phyloP scores from a whole-genome alignment of 768 basidiomycete species.

The Tulasnella sp. region DNA sequence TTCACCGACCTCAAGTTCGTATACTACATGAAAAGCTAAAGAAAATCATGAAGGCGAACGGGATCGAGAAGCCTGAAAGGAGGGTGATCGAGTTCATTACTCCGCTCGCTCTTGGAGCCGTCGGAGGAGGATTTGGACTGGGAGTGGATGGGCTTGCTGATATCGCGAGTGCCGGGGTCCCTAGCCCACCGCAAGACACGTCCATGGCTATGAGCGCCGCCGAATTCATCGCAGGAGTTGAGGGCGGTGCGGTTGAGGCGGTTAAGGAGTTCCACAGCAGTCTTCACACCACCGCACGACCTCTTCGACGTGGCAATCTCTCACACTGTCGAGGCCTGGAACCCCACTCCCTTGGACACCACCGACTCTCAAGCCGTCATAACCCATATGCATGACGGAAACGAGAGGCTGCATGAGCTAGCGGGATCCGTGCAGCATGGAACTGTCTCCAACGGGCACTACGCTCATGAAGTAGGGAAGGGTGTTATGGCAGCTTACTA shows the following conservation, averaged over 20 bases:
- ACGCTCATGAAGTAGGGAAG: background rate
- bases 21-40: background rate
- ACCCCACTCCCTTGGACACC: background rate
- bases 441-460: background rate
- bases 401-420: background rate
- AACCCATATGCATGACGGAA: background rate
- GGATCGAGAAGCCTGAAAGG: background rate
- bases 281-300: too few relatives aligned
- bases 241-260: too few relatives aligned
- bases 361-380: background rate
- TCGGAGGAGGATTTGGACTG: background rate
- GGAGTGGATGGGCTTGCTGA: background rate
- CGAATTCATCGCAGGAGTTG: background rate
- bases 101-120: background rate
- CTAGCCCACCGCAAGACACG: background rate
- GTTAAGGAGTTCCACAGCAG: too few relatives aligned
- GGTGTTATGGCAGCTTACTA: background rate
- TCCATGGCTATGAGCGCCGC: background rate
- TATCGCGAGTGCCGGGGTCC: background rate
- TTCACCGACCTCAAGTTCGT: background rate
- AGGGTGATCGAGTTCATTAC: background rate
- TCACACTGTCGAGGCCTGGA: too few relatives aligned
- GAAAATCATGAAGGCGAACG: background rate
- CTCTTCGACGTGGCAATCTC: too few relatives aligned
- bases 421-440: background rate